Conservation (phyloP, 805 yeast species). For the Candida takata region DNA sequence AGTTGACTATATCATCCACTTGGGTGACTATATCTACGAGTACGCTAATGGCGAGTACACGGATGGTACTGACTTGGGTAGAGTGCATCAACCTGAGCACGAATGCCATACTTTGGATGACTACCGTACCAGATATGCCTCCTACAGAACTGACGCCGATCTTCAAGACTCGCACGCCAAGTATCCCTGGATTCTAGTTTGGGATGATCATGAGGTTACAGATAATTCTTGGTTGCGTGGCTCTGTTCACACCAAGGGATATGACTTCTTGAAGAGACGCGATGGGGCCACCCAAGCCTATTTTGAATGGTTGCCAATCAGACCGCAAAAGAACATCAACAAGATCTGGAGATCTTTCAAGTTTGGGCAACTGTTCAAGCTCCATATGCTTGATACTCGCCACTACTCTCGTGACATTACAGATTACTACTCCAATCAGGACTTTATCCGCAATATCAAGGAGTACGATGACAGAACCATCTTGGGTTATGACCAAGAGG, state of each 20-base stretch:
- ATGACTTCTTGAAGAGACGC: slow-evolving; percentile 15
- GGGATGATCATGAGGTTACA: slow-evolving; percentile 26
- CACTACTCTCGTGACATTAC: slow-evolving; percentile 23
- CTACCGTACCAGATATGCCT: slow-evolving; percentile 19
- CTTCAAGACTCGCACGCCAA: slow-evolving; percentile 18
- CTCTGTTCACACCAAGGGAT: slow-evolving; percentile 18
- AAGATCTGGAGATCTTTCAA: slow-evolving; percentile 20
- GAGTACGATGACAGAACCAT: slow-evolving; percentile 20
- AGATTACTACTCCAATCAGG: slow-evolving; percentile 18
- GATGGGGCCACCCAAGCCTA: slow-evolving; percentile 19
- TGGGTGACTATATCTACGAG: slow-evolving; percentile 24
- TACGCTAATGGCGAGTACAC: slow-evolving; percentile 20
- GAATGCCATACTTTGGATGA: slow-evolving; percentile 18
- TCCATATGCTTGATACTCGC: slow-evolving; percentile 20
- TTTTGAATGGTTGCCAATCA: slow-evolving; percentile 23
- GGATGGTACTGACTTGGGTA: slow-evolving; percentile 16
- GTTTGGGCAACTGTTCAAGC: slow-evolving; percentile 17
- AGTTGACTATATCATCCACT: slow-evolving; percentile 20
- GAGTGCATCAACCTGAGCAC: slow-evolving; percentile 17
- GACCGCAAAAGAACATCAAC: slow-evolving; percentile 13
- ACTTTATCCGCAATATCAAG: slow-evolving; percentile 11
- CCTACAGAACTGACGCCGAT: slow-evolving; percentile 18
- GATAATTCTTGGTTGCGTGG: slow-evolving; percentile 23
- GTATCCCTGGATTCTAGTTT: slow-evolving; percentile 22
- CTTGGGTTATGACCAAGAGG: slow-evolving; percentile 24